Evolutionary conservation across 2,329 filamentous ascomycete genomes (phyloP), one percentile per base, ranked within the genome.

Genomic region (Pyricularia sp.): DNA sequence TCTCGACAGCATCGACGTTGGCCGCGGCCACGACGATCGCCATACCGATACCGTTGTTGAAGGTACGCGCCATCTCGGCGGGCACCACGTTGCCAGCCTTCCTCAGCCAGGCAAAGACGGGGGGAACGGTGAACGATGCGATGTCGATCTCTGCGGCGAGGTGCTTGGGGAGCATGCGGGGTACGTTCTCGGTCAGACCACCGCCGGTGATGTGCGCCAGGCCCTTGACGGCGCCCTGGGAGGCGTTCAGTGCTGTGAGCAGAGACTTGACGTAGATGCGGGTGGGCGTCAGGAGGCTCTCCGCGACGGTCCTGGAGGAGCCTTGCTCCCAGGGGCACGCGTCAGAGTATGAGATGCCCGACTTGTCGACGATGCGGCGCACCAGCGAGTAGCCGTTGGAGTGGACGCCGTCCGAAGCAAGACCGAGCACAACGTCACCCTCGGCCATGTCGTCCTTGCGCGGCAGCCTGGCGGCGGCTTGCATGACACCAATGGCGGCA

Each of bases 341-440:
- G 73, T 91, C 88, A 14, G 85, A 83, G 81, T 94, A 97, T 63
- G 81, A 81, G 4, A 98, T 82, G 4, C 89, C 88, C 50, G 90
- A 86, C 70, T 85, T 85, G 73, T 92, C 88, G 72, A 98, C 85
- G 75, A 98, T 94, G 77, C 92, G 92, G 71, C 95, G 91, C 42
- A 98, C 91, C n/a, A 99, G 89, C 0, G 94, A 97, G 84, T 97
- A 99, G 66, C 95, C 95, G 79, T 99, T 99, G 42, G 94, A 97
- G 83, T 99, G 95, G 1, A 94, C 88, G 36, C 95, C 95, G 69
- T 88, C 92, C 28, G 93, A 97, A 12, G 87, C 90, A 12, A 99
- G 84, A 26, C 93, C 95, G 5, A 99, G 84, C 1, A 99, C 86
- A 3, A 97, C 83, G 76, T 99, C 94, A 33, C 94, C 95, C 71